phyloP scores from a whole-genome alignment of 1,139 yeast genomes.

The Arxiozyma heterogenica region DNA sequence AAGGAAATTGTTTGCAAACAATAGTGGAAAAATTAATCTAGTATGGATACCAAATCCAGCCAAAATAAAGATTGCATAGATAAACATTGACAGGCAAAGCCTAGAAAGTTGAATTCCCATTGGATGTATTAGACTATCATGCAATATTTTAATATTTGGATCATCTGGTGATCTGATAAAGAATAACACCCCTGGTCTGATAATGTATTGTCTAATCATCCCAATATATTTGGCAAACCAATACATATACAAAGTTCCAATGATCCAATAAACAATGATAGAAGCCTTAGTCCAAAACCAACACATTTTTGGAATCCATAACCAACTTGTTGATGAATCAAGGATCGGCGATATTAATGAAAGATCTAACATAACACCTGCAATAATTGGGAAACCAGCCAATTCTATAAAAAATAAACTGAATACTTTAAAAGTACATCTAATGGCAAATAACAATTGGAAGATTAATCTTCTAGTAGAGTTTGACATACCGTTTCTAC shows the following conservation, averaged over 20 bases:
- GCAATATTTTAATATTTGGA: constrained; percentile 80
- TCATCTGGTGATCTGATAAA: constrained; percentile 93
- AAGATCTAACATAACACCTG: constrained; percentile 72
- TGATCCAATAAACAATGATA: constrained; percentile 48
- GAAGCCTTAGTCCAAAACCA: constrained; percentile 20
- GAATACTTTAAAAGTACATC: constrained; percentile 64
- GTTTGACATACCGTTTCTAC: constrained; percentile 36
- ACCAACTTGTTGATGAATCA: constrained; percentile 28
- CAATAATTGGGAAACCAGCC: constrained; percentile 72
- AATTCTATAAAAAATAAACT: constrained; percentile 70
- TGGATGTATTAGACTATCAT: constrained; percentile 77
- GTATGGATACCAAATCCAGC: constrained; percentile 59
- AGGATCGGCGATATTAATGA: constrained; percentile 48
- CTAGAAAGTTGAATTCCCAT: constrained; percentile 63
- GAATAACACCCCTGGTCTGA: constrained; percentile 82
- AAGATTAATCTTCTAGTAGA: constrained; percentile 37
- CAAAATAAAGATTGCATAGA: constrained; percentile 64
- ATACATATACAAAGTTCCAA: constrained; percentile 83
- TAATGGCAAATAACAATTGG: constrained; percentile 45
- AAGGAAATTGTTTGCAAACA: constrained; percentile 22
- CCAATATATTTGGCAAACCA: constrained; percentile 79
- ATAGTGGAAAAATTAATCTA: constrained; percentile 35
- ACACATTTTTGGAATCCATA: constrained; percentile 17
- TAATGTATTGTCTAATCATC: constrained; percentile 61
- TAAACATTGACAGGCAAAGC: constrained; percentile 63